Evolutionary conservation across 768 basidiomycete genomes (phyloP), one percentile per base, ranked within the genome.

Genomic region (Agrocybe praecox): DNA sequence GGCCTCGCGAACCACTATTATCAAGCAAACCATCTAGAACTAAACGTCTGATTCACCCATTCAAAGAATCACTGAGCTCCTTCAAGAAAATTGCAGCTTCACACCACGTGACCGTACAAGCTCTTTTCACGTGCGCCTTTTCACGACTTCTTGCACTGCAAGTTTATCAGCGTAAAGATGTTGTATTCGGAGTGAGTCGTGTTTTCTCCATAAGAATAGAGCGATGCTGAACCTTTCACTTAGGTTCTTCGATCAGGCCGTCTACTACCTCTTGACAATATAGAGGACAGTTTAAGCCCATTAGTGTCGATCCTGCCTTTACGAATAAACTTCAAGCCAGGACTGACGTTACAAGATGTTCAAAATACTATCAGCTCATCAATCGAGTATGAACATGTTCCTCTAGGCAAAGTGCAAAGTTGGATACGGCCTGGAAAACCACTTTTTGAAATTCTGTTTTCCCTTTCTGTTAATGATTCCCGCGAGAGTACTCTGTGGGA

Each of bases 181-280:
- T 74, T 43, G 59, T 60, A n/a, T 72, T 74, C 52, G 73, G 73
- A 10, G 73, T 74, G 49, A 33, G 72, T 69, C 2, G n/a, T 49
- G 29, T 51, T 21, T 19, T 49, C n/a, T 47, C 14, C 24, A 17
- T 15, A 22, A 18, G 26, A 22, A 15, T 43, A 34, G 19, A 48
- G n/a, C 48, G 23, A 54, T 29, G 14, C 48, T 36, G 22, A 29
- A n/a, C n/a, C 9, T 47, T 24, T 51, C 44, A 2, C 44, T n/a
- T 49, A 74, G 73, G 66, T 72, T 11, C 68, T 74, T 26, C 72
- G 73, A 44, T 74, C 73, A 19, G 73, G 73, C 5, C 63, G 73
- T 17, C 56, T 74, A n/a, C 57, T 72, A 2, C 68, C 70, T n/a
- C 49, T 72, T 34, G 65, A 69, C 23, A 52, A 65, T 34, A 63